Percentiles rank a stretch among this genome's conserved stretches.
phyloP scores from a whole-genome alignment of 129 eudicot species.

The Escallonia rubra region DNA sequence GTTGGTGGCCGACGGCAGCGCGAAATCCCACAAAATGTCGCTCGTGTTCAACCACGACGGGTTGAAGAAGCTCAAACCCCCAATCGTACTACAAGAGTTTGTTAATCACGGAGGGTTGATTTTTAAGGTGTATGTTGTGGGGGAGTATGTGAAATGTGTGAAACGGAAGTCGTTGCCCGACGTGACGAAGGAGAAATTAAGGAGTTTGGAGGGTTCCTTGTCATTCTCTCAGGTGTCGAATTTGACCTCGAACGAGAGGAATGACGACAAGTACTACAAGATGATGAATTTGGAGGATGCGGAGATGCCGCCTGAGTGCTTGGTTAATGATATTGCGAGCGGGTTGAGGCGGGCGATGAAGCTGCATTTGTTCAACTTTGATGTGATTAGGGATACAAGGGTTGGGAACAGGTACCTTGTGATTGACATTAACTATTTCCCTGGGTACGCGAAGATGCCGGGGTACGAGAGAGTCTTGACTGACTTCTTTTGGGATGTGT shows the following conservation, averaged over 20 bases:
- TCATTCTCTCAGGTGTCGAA: constrained; percentile 76
- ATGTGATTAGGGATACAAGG: constrained; percentile 64
- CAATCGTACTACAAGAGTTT: constrained; percentile 75
- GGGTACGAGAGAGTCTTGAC: constrained; percentile 54
- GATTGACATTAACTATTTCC: constrained; percentile 76
- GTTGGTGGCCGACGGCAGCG: constrained; percentile 78
- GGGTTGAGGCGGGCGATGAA: constrained; percentile 51
- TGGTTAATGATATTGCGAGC: constrained; percentile 43
- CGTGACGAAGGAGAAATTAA: constrained; percentile 53
- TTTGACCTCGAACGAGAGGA: constrained; percentile 35
- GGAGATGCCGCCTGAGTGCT: constrained; percentile 55
- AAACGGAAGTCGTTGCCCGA: constrained; percentile 83
- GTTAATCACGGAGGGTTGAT: constrained; percentile 90
- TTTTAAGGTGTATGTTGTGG: constrained; percentile 80
- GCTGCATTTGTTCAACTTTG: constrained; percentile 64
- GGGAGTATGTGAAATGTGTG: constrained; percentile 70
- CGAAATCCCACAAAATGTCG: constrained; percentile 75
- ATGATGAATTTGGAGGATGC: constrained; percentile 51
- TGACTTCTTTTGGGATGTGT: constrained; percentile 59
- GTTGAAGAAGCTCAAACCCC: constrained; percentile 48
- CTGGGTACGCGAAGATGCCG: constrained; percentile 88
- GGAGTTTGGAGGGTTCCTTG: constrained; percentile 36
- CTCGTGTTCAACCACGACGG: constrained; percentile 52
- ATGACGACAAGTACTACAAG: constrained; percentile 49
- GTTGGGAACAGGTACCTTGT: constrained; percentile 75